phyloP scores from a whole-genome alignment of 805 yeast species.

The Lachancea sp. region DNA sequence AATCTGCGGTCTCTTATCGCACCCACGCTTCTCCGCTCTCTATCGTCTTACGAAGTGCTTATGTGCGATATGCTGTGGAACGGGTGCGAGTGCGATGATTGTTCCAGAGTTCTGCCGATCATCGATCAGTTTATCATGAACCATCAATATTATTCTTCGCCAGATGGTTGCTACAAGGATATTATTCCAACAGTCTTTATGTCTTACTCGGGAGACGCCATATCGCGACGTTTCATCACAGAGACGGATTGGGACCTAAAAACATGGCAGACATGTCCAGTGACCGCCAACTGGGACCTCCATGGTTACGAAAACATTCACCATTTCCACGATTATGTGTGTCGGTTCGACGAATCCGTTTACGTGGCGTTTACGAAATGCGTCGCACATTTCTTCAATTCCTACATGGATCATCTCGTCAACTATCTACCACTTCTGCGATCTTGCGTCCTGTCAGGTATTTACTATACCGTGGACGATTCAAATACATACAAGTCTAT shows the following conservation, averaged over 20 bases:
- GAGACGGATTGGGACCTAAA: conserved; percentile 30
- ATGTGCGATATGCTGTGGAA: conserved; percentile 71
- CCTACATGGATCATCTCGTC: conserved; percentile 35
- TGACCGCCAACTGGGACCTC: conserved; percentile 40
- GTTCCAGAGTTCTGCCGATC: conserved; percentile 42
- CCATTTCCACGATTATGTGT: conserved; percentile 36
- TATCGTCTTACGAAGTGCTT: conserved; percentile 63
- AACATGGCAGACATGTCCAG: conserved; percentile 29
- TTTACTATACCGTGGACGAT: conserved; percentile 32
- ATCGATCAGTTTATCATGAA: conserved; percentile 57
- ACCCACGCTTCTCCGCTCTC: conserved; percentile 53
- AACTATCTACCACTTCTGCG: conserved; percentile 32
- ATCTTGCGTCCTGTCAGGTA: conserved; percentile 36
- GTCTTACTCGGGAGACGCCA: conserved; percentile 43
- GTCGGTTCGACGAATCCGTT: conserved; percentile 40
- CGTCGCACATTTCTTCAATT: conserved; percentile 42
- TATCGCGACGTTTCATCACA: conserved; percentile 33
- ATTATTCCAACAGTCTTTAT: conserved; percentile 53
- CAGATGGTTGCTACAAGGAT: conserved; percentile 47
- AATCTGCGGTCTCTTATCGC: conserved; percentile 42
- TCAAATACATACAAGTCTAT: conserved; percentile 17
- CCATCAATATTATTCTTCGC: conserved; percentile 52
- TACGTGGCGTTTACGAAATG: conserved; percentile 38
- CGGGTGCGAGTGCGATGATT: conserved; percentile 61
- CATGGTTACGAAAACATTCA: conserved; percentile 41